Conservation (phyloP, 2,329 filamentous ascomycete species). For the Aureobasidium namibiae region DNA sequence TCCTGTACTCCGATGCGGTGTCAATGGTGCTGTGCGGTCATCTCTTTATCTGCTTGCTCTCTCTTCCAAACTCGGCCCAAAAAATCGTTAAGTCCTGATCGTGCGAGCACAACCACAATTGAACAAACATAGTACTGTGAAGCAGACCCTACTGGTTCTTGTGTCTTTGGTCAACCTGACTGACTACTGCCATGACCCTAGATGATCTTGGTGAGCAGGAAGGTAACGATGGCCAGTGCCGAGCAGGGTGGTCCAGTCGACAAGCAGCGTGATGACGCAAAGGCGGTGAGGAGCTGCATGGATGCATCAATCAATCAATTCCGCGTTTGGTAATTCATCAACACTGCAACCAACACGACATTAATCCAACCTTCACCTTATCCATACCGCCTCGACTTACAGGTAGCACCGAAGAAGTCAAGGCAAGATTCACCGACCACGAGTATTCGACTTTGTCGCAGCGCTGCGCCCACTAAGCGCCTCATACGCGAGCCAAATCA, state of each 20-base stretch:
- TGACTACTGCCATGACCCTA: neutral
- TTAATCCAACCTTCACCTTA: neutral
- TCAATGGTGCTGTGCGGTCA: too few relatives aligned
- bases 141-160: too few relatives aligned
- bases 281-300: neutral
- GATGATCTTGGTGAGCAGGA: too few relatives aligned
- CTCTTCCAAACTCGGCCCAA: too few relatives aligned
- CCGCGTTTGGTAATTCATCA: conserved; percentile 8
- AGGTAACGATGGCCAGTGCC: too few relatives aligned
- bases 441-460: neutral
- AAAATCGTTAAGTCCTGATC: too few relatives aligned
- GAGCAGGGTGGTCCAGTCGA: neutral
- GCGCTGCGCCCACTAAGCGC: neutral
- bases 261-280: neutral
- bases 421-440: neutral
- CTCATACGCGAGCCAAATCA: neutral
- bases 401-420: neutral
- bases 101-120: too few relatives aligned
- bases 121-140: too few relatives aligned
- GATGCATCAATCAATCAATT: conserved; percentile 5
- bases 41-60: too few relatives aligned
- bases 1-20: too few relatives aligned
- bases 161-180: neutral
- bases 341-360: neutral
- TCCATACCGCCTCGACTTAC: neutral